Evolutionary conservation across 208 protist genomes (phyloP).

Genomic region (Trypanosoma congolense): DNA sequence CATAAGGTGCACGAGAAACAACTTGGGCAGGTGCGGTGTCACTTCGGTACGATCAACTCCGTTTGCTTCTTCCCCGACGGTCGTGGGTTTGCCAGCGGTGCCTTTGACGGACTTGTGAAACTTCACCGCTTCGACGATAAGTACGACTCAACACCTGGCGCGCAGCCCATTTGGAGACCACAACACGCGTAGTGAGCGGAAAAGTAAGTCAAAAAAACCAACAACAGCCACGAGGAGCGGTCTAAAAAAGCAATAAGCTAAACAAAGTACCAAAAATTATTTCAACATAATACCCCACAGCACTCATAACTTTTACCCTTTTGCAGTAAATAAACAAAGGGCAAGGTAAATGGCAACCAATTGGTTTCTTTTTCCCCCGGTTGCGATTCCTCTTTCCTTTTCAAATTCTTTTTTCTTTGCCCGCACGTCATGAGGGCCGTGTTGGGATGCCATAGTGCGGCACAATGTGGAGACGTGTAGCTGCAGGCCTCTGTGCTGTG

Average conservation of each 20-base stretch:
- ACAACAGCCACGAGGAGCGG: neutral
- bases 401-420: conserved; percentile 5
- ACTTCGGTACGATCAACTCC: conserved; percentile 99
- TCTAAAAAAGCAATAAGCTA: conserved; percentile 6
- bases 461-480: conserved; percentile 6
- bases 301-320: too few relatives aligned
- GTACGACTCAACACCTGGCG: conserved; percentile 81
- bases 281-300: too few relatives aligned
- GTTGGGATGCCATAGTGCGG: conserved; percentile 2
- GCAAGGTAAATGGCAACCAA: too few relatives aligned
- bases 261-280: too few relatives aligned
- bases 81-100: conserved; percentile 87
- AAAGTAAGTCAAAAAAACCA: neutral
- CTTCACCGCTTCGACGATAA: conserved; percentile 93
- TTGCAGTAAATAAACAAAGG: too few relatives aligned
- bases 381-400: neutral
- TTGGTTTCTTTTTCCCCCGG: too few relatives aligned
- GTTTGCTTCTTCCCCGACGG: conserved; percentile 95
- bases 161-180: conserved; percentile 56
- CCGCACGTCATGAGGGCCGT: neutral
- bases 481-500: neutral
- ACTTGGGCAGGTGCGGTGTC: conserved; percentile 94
- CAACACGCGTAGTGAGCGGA: conserved; percentile 2
- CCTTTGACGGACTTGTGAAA: conserved; percentile 95
- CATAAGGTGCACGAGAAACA: conserved; percentile 94